phyloP scores from a whole-genome alignment of 2,329 filamentous ascomycete genomes.

The Neonectria punicea region DNA sequence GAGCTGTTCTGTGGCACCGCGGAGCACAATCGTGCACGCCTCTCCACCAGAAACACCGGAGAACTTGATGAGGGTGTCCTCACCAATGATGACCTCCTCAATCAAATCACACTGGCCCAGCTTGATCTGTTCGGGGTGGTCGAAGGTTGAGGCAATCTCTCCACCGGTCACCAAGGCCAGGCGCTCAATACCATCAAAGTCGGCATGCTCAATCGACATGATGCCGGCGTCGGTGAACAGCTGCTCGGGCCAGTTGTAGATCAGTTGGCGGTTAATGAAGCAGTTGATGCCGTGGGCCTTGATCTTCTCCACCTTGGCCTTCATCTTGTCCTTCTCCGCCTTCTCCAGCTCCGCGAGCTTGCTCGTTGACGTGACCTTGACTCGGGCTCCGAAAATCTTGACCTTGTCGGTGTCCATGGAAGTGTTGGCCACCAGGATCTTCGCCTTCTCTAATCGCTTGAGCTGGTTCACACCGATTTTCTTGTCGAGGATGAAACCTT shows the following conservation, averaged over 20 bases:
- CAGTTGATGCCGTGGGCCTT: constrained; percentile 99
- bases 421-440: constrained; percentile 97
- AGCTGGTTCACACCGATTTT: constrained; percentile 99
- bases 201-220: constrained; percentile 97
- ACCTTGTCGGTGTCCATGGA: constrained; percentile 99
- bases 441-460: constrained; percentile 96
- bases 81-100: constrained; percentile 97
- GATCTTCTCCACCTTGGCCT: constrained; percentile 98
- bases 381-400: constrained; percentile 97
- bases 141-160: constrained; percentile 97
- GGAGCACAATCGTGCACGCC: constrained; percentile 96
- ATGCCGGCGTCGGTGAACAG: constrained; percentile 98
- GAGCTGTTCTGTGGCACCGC: constrained; percentile 95
- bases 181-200: constrained; percentile 98
- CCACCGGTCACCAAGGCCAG: constrained; percentile 94
- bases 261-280: constrained; percentile 98
- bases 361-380: constrained; percentile 95
- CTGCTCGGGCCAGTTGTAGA: constrained; percentile 99
- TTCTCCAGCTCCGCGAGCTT: constrained; percentile 99
- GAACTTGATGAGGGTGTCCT: constrained; percentile 97
- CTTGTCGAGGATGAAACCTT: constrained; percentile 99
- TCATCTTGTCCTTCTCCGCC: constrained; percentile 99
- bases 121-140: constrained; percentile 97
- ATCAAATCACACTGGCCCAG: constrained; percentile 95
- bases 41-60: constrained; percentile 93